Conservation (phyloP, 1,284 basidiomycete genomes). For the Prillingera fragicola region DNA sequence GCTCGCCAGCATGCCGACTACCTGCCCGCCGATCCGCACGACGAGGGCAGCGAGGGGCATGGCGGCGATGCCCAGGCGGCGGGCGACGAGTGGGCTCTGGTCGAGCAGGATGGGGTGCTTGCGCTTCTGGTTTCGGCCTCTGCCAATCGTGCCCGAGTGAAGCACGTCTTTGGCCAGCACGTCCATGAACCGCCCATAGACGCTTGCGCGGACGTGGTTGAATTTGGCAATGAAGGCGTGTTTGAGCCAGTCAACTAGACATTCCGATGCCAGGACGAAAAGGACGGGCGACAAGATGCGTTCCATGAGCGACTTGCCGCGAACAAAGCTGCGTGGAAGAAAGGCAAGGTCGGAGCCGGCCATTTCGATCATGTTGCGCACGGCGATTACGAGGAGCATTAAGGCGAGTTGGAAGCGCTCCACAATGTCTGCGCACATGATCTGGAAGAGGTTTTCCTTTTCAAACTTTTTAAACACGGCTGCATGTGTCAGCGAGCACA, state of each 20-base stretch:
- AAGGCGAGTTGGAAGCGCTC: conserved; percentile 90
- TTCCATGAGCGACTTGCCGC: conserved; percentile 64
- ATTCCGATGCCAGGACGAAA: conserved; percentile 85
- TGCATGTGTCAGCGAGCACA: conserved; percentile 14
- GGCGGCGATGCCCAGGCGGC: conserved; percentile 87
- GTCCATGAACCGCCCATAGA: conserved; percentile 94
- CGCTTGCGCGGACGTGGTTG: conserved; percentile 83
- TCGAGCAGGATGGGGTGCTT: conserved; percentile 76
- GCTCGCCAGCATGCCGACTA: conserved; percentile 56
- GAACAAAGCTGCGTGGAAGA: conserved; percentile 78
- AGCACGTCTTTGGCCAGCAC: conserved; percentile 91
- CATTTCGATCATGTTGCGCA: conserved; percentile 92
- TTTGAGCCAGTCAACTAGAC: conserved; percentile 97
- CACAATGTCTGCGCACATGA: conserved; percentile 97
- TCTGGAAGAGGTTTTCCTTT: conserved; percentile 99
- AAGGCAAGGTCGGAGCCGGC: conserved; percentile 76
- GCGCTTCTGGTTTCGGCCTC: conserved; percentile 39
- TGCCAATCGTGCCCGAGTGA: conserved; percentile 56
- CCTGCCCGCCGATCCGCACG: conserved; percentile 82
- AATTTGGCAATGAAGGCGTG: conserved; percentile 99
- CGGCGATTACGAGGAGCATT: conserved; percentile 86
- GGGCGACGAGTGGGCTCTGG: conserved; percentile 88
- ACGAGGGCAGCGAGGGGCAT: conserved; percentile 86
- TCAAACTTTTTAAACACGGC: conserved; percentile 98
- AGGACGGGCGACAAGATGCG: conserved; percentile 93